Percentiles rank a stretch among this genome's conserved stretches.
Evolutionary conservation across 2,329 filamentous ascomycete genomes (phyloP).

Genomic region (Trichoderma hamatum): DNA sequence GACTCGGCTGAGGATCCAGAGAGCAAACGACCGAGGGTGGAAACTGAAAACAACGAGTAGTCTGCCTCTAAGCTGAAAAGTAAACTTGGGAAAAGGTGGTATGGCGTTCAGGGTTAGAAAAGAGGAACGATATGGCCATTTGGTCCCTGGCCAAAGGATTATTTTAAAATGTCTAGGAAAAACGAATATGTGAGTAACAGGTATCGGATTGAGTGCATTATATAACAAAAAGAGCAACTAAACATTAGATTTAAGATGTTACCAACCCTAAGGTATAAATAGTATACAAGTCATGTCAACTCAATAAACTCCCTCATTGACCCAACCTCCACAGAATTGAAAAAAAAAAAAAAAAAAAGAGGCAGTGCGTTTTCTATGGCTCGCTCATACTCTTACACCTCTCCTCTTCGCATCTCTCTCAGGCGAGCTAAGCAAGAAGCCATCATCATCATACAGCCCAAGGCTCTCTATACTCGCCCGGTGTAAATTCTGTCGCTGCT

Average conservation of each 20-base stretch:
- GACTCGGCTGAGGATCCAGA: conserved; percentile 48
- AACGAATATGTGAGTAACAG: conserved; percentile 2
- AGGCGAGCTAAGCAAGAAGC: conserved; percentile 49
- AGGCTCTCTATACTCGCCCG: conserved; percentile 45
- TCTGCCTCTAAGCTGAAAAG: background rate
- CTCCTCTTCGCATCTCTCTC: conserved; percentile 36
- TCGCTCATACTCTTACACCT: conserved; percentile 24
- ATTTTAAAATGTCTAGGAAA: background rate
- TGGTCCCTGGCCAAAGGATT: background rate
- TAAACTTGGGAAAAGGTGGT: conserved; percentile 12
- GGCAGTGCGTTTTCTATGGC: background rate
- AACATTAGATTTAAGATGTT: conserved; percentile 20
- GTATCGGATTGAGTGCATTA: background rate
- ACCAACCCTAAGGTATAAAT: background rate
- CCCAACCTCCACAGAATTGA: too few species aligned
- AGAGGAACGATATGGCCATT: conserved; percentile 28
- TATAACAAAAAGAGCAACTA: background rate
- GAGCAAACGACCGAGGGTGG: conserved; percentile 53
- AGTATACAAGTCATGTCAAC: conserved; percentile 11
- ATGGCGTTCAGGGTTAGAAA: conserved; percentile 32
- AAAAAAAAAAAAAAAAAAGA: background rate
- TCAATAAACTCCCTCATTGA: background rate
- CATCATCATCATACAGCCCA: conserved; percentile 51
- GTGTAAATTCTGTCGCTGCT: conserved; percentile 30
- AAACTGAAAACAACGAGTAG: background rate